Evolutionary conservation across 2,329 filamentous ascomycete species (phyloP).

Genomic region (Pseudogymnoascus sp.): DNA sequence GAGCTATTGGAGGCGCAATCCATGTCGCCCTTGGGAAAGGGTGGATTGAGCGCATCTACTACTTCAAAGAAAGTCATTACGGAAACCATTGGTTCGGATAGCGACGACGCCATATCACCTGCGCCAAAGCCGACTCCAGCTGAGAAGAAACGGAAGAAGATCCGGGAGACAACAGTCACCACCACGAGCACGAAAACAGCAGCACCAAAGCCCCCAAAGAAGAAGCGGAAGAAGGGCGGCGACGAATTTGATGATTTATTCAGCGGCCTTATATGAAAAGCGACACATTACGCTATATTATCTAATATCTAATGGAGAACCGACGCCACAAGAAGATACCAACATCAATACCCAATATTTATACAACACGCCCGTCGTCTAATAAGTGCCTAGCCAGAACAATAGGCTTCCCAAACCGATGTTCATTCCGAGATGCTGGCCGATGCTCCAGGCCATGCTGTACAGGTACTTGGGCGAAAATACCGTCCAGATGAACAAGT

Average conservation of each 20-base stretch:
- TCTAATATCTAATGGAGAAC: background rate
- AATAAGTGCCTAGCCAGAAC: constrained; percentile 42
- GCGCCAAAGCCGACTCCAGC: background rate
- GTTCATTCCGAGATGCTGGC: constrained; percentile 71
- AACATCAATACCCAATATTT: background rate
- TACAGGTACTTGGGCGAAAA: constrained; percentile 97
- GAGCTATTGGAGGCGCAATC: background rate
- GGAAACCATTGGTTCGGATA: background rate
- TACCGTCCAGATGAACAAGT: constrained; percentile 97
- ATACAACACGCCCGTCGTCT: constrained; percentile 15
- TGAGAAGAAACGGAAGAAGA: constrained; percentile 22
- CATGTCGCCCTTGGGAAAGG: background rate
- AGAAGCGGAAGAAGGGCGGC: constrained; percentile 47
- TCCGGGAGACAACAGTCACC: constrained; percentile 4
- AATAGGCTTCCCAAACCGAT: constrained; percentile 51
- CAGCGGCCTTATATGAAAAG: constrained; percentile 42
- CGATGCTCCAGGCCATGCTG: constrained; percentile 77
- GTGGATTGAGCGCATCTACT: background rate
- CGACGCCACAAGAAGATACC: background rate
- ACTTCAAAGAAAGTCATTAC: background rate
- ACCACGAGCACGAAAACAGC: background rate
- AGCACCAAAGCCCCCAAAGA: constrained; percentile 36
- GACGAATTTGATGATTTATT: constrained; percentile 72
- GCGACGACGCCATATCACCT: background rate
- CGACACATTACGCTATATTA: background rate